Base-by-base conservation (phyloP, 306 rosid genomes). In the Medicago lupulina region DNA sequence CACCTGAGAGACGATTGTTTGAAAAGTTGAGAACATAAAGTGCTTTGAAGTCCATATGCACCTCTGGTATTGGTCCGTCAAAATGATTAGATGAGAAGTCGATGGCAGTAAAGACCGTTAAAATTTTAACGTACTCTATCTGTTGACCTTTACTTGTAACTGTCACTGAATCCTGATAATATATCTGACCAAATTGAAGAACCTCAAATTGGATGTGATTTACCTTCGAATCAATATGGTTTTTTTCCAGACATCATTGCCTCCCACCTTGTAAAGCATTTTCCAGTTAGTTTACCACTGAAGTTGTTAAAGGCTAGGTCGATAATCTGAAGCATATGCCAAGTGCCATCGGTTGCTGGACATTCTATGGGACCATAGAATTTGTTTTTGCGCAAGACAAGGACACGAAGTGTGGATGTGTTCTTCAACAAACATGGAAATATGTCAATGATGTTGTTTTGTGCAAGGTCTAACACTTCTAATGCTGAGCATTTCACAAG, bases 241-340 rank as follows among this genome's bases (percentile, higher is more conserved):
- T 8, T 23, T 36, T 34, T 25, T 2, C 18, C 41, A 50, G 4
- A n/a, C 34, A 23, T 47, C 84, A 88, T 85, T 53, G 75, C 79
- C 10, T 59, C 10, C 90, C 85, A 84, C 0, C 17, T 55, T 11
- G 1, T 14, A 13, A 86, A 38, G 73, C 0, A 4, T 10, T 0
- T 10, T 31, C 39, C 15, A 9, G 74, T 85, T 31, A 81, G 25
- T 2, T 3, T 3, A 9, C 86, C 87, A 34, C 4, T 73, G 14
- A 86, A 86, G 19, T 49, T 83, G 84, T 86, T 89, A 65, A 8
- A 65, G n/a, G 86, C 87, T 0, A 88, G 2, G 28, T 88, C 86
- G 1, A 83, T 0, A 15, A 88, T 84, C 34, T 82, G 87, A 46
- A 86, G 83, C 34, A 11, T 59, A 0, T 0, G 4, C 89, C 89